Evolutionary conservation across 2,329 filamentous ascomycete genomes (phyloP).

Genomic region (Colletotrichum paranaense): DNA sequence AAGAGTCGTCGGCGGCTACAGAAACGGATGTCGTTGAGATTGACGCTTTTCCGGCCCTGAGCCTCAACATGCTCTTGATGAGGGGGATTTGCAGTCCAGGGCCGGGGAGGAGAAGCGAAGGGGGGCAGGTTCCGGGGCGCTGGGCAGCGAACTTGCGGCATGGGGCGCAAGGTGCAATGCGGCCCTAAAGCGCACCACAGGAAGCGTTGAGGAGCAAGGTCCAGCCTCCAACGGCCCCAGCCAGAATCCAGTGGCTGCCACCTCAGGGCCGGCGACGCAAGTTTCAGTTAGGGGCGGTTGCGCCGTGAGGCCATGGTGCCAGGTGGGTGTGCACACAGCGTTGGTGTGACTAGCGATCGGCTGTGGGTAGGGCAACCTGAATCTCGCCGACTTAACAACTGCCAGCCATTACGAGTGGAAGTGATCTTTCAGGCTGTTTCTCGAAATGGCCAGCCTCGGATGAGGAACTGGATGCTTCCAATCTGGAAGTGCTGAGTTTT

Average conservation of each 20-base stretch:
- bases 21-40: conserved; percentile 28
- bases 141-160: background rate
- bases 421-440: background rate
- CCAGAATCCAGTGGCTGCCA: background rate
- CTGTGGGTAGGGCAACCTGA: conserved; percentile 9
- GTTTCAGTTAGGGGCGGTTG: conserved; percentile 16
- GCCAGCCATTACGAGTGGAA: background rate
- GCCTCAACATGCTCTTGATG: conserved; percentile 26
- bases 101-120: background rate
- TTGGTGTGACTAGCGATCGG: background rate
- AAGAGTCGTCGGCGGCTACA: background rate
- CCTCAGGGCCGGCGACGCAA: background rate
- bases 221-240: background rate
- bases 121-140: conserved; percentile 15
- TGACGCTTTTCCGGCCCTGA: conserved; percentile 20
- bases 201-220: conserved; percentile 8
- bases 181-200: background rate
- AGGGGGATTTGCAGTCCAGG: conserved; percentile 18
- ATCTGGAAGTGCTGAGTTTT: background rate
- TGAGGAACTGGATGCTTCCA: background rate
- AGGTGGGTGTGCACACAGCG: background rate
- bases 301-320: background rate
- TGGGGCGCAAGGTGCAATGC: background rate
- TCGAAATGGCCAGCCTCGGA: background rate
- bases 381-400: background rate